Base-by-base conservation (phyloP, 2,329 filamentous ascomycete species). In the Alternaria angustiovoidea region DNA sequence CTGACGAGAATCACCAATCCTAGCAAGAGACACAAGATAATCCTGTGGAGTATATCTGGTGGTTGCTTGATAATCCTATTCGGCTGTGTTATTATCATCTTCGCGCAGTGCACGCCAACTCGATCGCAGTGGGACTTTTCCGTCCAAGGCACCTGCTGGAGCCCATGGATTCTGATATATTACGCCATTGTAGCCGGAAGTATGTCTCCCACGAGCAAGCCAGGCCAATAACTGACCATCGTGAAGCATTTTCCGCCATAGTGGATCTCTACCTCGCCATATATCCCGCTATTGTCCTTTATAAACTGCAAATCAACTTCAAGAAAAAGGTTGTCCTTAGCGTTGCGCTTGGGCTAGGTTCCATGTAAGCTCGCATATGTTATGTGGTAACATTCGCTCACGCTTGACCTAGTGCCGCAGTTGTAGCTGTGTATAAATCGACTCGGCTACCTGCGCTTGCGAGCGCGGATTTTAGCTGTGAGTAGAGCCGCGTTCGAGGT, bases 261-360 rank as follows among this genome's bases (percentile, higher is more conserved):
- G 48, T 51, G 24, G 48, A 51, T 18, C 48, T 51, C 22, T 51
- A 51, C 32, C 48, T 51, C 48, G 48, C 48, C 7, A 26, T 51
- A 16, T 51, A 41, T 26, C 48, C 34, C 34, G 22, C 48, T 16
- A 16, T 51, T 16, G 48, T 51, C n/a, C 48, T 41, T 16, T 51
- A 41, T 14, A 38, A n/a, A 20, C 22, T 51, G n/a, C 48, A 39
- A 20, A 51, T 51, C 20, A 51, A 51, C 16, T 22, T 24, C 4
- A 51, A 18, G 24, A 51, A 51, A 14, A 51, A 51, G 34, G 24
- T 39, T 24, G 36, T 22, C 11, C 36, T 51, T 16, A 51, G 22
- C 24, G n/a, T 38, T 39, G 48, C 48, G 20, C 48, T 51, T 7
- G 34, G 34, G 18, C 36, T 51, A 32, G 34, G 48, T 41, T 51